Evolutionary conservation across 2,329 filamentous ascomycete species (phyloP).

Genomic region (Trichoderma sp.): DNA sequence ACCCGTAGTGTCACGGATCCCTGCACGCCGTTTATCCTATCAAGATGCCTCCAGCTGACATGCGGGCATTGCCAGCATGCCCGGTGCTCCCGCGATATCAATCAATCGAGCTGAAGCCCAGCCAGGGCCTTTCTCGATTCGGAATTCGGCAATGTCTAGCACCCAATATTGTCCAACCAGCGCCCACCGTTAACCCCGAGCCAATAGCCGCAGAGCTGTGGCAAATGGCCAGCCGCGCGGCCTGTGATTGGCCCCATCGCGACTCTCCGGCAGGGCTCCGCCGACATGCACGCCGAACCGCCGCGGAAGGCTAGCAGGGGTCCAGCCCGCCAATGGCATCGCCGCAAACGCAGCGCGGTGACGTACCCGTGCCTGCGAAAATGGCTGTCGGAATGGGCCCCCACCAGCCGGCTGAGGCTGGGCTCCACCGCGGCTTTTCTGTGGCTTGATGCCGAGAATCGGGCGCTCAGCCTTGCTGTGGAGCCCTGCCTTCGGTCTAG

Average conservation of each 20-base stretch:
- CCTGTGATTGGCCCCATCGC: background rate
- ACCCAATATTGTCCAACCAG: background rate
- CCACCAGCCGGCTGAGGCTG: background rate
- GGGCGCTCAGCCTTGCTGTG: constrained; percentile 12
- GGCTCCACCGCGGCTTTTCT: background rate
- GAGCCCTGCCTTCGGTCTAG: background rate
- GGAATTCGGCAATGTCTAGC: constrained; percentile 4
- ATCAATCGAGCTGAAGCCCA: background rate
- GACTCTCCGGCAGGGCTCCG: background rate
- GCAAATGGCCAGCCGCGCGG: background rate
- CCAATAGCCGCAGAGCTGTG: background rate
- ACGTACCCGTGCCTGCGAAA: background rate
- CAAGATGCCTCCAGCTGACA: background rate
- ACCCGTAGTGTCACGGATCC: background rate
- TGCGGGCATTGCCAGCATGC: background rate
- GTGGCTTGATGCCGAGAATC: constrained; percentile 22
- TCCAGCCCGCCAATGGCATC: background rate
- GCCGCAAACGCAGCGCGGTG: background rate
- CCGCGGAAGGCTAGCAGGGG: background rate
- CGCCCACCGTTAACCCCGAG: background rate
- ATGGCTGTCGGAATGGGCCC: background rate
- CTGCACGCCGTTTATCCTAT: background rate
- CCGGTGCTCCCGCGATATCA: background rate
- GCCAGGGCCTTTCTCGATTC: background rate
- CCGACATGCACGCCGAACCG: constrained; percentile 5